phyloP scores from a whole-genome alignment of 257 asterid species.

The Solanum paucissectum region DNA sequence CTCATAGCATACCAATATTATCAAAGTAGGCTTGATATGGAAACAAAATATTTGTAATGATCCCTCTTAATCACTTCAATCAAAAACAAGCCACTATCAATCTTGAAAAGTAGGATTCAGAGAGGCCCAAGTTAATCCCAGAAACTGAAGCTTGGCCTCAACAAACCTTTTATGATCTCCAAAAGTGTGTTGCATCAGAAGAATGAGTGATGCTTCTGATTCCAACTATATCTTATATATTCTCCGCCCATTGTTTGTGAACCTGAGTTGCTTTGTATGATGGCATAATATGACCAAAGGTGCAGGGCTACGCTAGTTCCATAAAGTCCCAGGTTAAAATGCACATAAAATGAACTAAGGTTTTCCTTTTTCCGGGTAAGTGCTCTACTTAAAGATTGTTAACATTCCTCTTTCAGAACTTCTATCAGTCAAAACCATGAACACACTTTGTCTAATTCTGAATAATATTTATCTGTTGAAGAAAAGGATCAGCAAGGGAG shows the following conservation, averaged over 20 bases:
- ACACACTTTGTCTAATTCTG: not conserved
- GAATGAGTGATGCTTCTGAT: not conserved
- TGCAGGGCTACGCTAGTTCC: not conserved
- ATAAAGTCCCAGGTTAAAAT: not conserved
- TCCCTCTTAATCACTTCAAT: not conserved
- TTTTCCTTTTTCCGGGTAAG: not conserved
- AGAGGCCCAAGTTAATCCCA: not conserved
- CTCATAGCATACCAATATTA: not conserved
- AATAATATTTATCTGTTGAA: not conserved
- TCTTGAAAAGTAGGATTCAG: not conserved
- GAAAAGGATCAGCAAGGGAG: not conserved
- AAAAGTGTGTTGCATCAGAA: not conserved
- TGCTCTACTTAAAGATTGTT: not conserved
- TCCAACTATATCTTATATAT: not conserved
- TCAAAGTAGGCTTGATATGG: not conserved
- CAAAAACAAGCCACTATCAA: not conserved
- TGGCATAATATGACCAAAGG: not conserved
- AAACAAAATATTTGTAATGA: not conserved
- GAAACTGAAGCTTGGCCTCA: not conserved
- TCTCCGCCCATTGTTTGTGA: not conserved
- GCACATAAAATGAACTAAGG: not conserved
- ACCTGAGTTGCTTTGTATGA: not conserved
- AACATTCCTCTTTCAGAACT: not conserved
- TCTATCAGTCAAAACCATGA: not conserved
- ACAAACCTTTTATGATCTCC: not conserved